A percentile compares a stretch with the other conserved stretches of the same genome.
These are phyloP conservation scores for Exophiala spinifera DNA, from an alignment of 2,329 filamentous ascomycete species.

Conservation along the genomic window DNA sequence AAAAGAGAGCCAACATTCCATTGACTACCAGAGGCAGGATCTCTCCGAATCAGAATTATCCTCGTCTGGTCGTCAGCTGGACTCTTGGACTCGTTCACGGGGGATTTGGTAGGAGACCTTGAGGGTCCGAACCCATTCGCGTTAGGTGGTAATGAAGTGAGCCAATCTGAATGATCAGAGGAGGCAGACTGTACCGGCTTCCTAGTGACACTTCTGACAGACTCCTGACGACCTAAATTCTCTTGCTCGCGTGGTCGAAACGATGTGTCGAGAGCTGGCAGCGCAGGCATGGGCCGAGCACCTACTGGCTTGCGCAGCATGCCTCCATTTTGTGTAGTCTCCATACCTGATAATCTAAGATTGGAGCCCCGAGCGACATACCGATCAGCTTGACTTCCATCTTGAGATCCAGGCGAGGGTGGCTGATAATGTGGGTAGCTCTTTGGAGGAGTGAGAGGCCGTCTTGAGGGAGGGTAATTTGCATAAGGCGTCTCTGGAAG, in stretches of 20 bases:
- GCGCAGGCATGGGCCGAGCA: slow-evolving; percentile 16
- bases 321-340: background rate
- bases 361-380: slow-evolving; percentile 20
- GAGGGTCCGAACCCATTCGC: background rate
- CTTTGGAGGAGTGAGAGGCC: slow-evolving; percentile 24
- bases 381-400: slow-evolving; percentile 20
- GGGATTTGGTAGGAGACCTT: background rate
- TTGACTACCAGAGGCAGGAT: slow-evolving; percentile 65
- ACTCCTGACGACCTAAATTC: background rate
- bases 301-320: slow-evolving; percentile 21
- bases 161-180: background rate
- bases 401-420: slow-evolving; percentile 4
- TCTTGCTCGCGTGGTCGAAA: background rate
- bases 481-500: slow-evolving; percentile 23
- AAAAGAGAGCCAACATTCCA: slow-evolving; percentile 71
- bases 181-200: slow-evolving; percentile 14
- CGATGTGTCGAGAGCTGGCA: background rate
- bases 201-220: slow-evolving; percentile 9
- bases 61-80: slow-evolving; percentile 8
- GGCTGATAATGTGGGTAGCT: slow-evolving; percentile 26
- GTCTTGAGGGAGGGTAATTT: slow-evolving; percentile 24
- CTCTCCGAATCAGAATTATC: slow-evolving; percentile 67
- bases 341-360: slow-evolving; percentile 15
- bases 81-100: background rate
- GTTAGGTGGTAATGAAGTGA: background rate